phyloP scores from a whole-genome alignment of 2,329 filamentous ascomycete genomes.

The Fusarium continuum region DNA sequence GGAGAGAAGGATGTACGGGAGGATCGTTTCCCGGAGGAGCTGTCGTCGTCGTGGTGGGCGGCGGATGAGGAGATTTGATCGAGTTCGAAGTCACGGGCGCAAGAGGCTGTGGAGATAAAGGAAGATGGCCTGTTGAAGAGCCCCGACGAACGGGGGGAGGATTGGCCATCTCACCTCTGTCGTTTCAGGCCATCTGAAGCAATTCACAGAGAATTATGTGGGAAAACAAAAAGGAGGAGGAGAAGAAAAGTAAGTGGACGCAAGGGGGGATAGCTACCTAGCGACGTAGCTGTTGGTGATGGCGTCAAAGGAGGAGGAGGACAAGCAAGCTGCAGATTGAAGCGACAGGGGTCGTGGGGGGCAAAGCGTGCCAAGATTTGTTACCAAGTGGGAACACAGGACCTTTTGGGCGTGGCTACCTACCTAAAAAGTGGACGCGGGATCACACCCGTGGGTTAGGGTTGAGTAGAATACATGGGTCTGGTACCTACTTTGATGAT shows the following conservation, averaged over 20 bases:
- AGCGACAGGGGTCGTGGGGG: constrained; percentile 31
- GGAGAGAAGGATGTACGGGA: constrained; percentile 54
- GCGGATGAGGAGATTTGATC: constrained; percentile 14
- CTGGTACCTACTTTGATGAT: neutral
- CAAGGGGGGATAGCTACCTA: constrained; percentile 16
- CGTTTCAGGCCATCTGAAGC: constrained; percentile 41
- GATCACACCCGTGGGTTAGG: constrained; percentile 32
- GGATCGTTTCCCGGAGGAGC: constrained; percentile 9
- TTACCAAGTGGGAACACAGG: constrained; percentile 26
- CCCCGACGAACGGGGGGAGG: constrained; percentile 40
- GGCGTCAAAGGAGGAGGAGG: constrained; percentile 37
- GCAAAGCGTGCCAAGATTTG: constrained; percentile 11
- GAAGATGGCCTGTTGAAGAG: constrained; percentile 41
- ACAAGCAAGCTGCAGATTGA: constrained; percentile 14
- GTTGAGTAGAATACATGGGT: constrained; percentile 11
- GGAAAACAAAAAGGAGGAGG: neutral
- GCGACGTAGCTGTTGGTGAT: constrained; percentile 28
- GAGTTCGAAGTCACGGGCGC: constrained; percentile 15
- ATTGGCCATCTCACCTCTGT: constrained; percentile 40
- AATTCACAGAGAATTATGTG: neutral
- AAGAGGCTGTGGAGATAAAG: constrained; percentile 29
- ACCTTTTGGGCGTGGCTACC: constrained; percentile 8
- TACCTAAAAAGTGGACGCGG: constrained; percentile 28
- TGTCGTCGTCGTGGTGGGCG: constrained; percentile 6
- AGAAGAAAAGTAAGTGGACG: neutral